Base-by-base conservation (phyloP, 495 filamentous ascomycete genomes). In the Xylaria sp. region DNA sequence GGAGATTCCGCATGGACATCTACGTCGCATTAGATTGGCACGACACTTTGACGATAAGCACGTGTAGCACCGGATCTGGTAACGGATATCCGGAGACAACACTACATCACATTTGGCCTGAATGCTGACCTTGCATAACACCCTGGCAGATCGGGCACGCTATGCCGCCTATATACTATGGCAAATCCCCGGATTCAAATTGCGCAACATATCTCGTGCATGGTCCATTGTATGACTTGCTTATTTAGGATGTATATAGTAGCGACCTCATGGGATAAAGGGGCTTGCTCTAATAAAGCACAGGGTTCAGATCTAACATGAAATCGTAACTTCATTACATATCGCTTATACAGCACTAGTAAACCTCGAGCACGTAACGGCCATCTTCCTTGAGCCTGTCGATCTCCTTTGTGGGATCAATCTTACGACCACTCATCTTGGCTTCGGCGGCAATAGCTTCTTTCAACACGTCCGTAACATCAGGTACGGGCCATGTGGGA, bases 401-500 rank as follows among this genome's bases (percentile, higher is more conserved):
- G 80, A 98, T 97, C 87, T 97, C 95, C 87, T 94, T 96, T 74
- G 84, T 86, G n/a, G 90, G 84, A 75, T 97, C 94, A 50, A 96
- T 88, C 89, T 93, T 98, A 84, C 90, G 91, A 35, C 90, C 89
- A 44, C 80, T 81, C 65, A 74, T 78, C 84, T 88, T 89, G n/a
- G 89, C 92, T 73, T 97, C 90, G n/a, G 81, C 79, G 44, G 89
- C 90, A 73, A 98, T 93, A 7, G 96, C 96, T 85, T 98, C 96
- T 85, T 97, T 88, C 71, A 99, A 82, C 71, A 98, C 96, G 61
- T 89, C 90, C 12, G 94, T 97, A 31, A 99, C 96, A 83, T 99
- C 97, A n/a, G 96, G 97, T 53, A 99, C 96, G 11, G 96, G 96
- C 97, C 97, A 98, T 21, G 96, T 98, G 21, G 96, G 96, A 61